Base-by-base conservation (phyloP, 1,284 basidiomycete species). In the Microbotryomycetes sp. region DNA sequence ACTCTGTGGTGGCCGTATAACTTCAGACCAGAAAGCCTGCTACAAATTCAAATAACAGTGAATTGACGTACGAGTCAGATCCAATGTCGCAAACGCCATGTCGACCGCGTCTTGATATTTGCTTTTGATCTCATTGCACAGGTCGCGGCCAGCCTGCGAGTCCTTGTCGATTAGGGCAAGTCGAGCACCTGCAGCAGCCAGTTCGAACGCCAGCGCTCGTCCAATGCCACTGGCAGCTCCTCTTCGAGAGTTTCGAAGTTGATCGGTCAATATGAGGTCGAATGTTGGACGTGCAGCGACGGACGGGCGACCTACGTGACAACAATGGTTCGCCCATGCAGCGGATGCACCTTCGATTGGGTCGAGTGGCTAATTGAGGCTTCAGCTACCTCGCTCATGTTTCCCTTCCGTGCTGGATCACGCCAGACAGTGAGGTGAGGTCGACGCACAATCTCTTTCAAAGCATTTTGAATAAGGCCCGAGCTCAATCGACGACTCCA, bases 121-220 rank as follows among this genome's bases (percentile, higher is more conserved):
- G 23, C 50, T 63, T 51, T 28, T 22, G 32, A 69, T 58, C 56
- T 63, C 63, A 19, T 57, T 49, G 49, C 67, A 69, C 16, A 63
- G 25, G 1, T 47, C 54, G 2, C 56, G 30, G 23, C 67, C 67
- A 0, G 26, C 58, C 4, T 64, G 49, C 0, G 46, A 30, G 29
- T 65, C 59, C 36, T 31, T 49, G 55, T 69, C 67, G 4, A 63
- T 65, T n/a, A 69, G 48, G 6, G 67, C 67, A n/a, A 69, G 56
- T 0, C 62, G 31, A 2, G 52, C 60, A 12, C 67, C 67, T 3
- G 31, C 29, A 2, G 49, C 52, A 2, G 67, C 67, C n/a, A 69
- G 57, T 14, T 61, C 32, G 26, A 67, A 48, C 6, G 67, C 60
- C 2, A 62, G 58, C 2, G 65, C 65, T 7, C 65, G 47, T 1